A percentile compares a stretch with the other conserved stretches of the same genome.
Evolutionary conservation across 768 basidiomycete genomes (phyloP).

Genomic region (Boletus rufocinnamomeus): DNA sequence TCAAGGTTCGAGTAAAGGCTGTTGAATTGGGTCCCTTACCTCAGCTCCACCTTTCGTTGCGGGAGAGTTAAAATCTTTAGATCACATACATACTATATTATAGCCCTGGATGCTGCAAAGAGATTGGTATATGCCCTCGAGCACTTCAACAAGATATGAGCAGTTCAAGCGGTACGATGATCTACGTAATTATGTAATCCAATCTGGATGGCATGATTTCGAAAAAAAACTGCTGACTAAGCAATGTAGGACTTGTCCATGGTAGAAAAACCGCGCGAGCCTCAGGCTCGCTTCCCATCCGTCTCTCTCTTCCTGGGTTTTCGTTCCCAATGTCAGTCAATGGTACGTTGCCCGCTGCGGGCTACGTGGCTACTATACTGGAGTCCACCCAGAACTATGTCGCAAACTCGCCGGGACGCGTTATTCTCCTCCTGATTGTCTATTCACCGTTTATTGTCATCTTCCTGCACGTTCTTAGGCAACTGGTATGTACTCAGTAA

Average conservation of each 20-base stretch:
- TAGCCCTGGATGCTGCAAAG: neutral
- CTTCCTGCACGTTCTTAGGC: constrained; percentile 72
- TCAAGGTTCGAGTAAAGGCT: constrained; percentile 29
- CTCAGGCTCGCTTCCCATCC: neutral
- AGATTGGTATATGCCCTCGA: neutral
- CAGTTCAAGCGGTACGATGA: no score
- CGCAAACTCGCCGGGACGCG: constrained; percentile 26
- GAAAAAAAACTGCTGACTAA: constrained; percentile 28
- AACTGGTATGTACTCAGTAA: constrained; percentile 56
- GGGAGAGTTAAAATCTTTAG: constrained; percentile 2
- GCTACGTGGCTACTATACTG: constrained; percentile 28
- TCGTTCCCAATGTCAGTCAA: constrained; percentile 30
- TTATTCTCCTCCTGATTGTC: constrained; percentile 47
- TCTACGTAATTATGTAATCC: no score
- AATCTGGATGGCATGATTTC: constrained; percentile 28
- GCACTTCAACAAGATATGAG: neutral
- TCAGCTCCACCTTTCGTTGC: constrained; percentile 23
- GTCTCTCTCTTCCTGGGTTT: neutral
- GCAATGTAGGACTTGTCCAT: neutral
- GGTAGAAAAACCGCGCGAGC: constrained; percentile 10
- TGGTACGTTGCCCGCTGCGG: constrained; percentile 22
- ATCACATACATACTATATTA: neutral
- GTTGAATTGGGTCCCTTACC: constrained; percentile 36
- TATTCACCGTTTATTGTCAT: constrained; percentile 71
- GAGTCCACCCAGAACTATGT: constrained; percentile 24